Percentiles rank a stretch among this genome's conserved stretches.
Conservation (phyloP, 495 filamentous ascomycete species). For the Daldinia childiae region DNA sequence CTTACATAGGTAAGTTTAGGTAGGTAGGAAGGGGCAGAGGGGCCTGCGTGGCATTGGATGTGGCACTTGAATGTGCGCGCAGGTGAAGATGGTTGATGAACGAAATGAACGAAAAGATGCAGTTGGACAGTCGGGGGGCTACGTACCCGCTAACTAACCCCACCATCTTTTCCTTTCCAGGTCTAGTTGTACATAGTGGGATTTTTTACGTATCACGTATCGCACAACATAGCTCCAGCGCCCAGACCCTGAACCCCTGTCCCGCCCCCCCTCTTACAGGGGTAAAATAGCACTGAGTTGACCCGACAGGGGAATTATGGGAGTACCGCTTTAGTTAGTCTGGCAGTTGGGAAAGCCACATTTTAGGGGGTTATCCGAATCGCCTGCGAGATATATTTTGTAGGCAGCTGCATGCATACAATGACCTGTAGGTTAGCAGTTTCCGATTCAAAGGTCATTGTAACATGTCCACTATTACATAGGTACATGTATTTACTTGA, state of each 20-base stretch:
- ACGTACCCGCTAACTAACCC: conserved; percentile 24
- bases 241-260: conserved; percentile 38
- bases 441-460: not conserved
- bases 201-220: conserved; percentile 45
- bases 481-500: not conserved
- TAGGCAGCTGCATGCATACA: conserved; percentile 2
- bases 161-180: conserved; percentile 28
- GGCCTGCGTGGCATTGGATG: conserved; percentile 9
- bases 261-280: conserved; percentile 24
- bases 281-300: conserved; percentile 14
- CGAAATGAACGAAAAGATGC: conserved; percentile 8
- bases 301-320: conserved; percentile 21
- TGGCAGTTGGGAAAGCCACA: conserved; percentile 10
- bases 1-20: conserved; percentile 9
- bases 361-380: conserved; percentile 5
- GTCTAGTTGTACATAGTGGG: conserved; percentile 33
- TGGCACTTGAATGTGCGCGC: not conserved
- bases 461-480: no score
- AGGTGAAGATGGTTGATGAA: conserved; percentile 2
- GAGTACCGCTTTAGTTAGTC: conserved; percentile 12
- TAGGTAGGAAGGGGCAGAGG: conserved; percentile 6
- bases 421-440: not conserved
- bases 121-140: conserved; percentile 19
- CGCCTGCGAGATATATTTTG: conserved; percentile 6
- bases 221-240: conserved; percentile 42